phyloP scores from a whole-genome alignment of 1,284 basidiomycete genomes.

The Rhodofomes roseus region DNA sequence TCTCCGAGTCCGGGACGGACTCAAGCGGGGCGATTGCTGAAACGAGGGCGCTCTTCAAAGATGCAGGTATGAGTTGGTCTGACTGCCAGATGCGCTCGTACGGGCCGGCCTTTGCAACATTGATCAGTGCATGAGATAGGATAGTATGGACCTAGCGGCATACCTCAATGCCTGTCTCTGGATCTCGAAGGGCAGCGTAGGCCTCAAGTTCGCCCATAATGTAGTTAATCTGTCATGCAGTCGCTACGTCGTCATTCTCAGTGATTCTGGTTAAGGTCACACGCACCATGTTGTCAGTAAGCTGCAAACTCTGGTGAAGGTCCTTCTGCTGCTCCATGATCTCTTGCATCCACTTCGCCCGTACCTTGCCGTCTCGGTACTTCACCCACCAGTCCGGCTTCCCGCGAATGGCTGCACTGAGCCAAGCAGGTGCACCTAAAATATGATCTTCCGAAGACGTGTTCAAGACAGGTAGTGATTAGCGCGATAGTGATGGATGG shows the following conservation, averaged over 20 bases:
- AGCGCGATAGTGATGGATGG: no score
- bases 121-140: not conserved
- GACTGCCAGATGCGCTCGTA: not conserved
- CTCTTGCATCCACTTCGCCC: not conserved
- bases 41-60: not conserved
- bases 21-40: conserved; percentile 3
- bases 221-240: not conserved
- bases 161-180: not conserved
- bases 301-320: not conserved
- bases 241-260: not conserved
- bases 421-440: no score
- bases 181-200: not conserved
- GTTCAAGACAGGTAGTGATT: no score
- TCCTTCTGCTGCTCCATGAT: not conserved
- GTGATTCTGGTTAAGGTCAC: not conserved
- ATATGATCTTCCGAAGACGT: no score
- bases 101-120: not conserved
- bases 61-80: not conserved
- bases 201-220: not conserved
- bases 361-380: not conserved
- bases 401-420: not conserved
- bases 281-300: not conserved
- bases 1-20: conserved; percentile 7
- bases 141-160: not conserved
- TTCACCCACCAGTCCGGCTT: not conserved